Conservation (phyloP, 306 rosid species). For the Vicia faba region DNA sequence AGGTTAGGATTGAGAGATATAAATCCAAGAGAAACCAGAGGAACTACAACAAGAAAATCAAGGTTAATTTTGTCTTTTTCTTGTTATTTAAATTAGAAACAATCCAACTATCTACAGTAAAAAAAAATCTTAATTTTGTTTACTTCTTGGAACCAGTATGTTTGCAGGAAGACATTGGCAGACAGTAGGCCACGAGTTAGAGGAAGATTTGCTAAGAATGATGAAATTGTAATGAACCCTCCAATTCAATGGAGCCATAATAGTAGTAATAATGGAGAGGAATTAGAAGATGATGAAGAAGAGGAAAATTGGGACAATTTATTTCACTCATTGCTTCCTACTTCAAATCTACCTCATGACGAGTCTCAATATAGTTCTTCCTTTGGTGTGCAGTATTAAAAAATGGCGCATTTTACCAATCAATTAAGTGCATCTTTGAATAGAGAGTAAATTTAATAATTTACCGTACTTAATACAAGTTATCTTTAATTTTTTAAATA, state of each 20-base stretch:
- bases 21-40: slow-evolving; percentile 75
- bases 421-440: neutral
- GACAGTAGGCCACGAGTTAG: slow-evolving; percentile 90
- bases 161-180: slow-evolving; percentile 89
- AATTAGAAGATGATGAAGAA: slow-evolving; percentile 58
- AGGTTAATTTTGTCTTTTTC: slow-evolving; percentile 46
- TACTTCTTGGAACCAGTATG: slow-evolving; percentile 56
- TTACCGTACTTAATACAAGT: no score
- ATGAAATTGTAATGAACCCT: slow-evolving; percentile 55
- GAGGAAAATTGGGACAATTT: slow-evolving; percentile 68
- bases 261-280: slow-evolving; percentile 47
- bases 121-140: slow-evolving; percentile 26
- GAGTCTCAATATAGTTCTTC: slow-evolving; percentile 34
- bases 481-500: neutral
- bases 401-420: neutral
- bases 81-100: neutral
- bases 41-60: slow-evolving; percentile 91
- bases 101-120: neutral
- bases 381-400: slow-evolving; percentile 31
- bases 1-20: slow-evolving; percentile 79
- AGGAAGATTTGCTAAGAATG: slow-evolving; percentile 84
- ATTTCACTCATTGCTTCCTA: slow-evolving; percentile 60
- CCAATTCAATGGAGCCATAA: slow-evolving; percentile 52
- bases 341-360: slow-evolving; percentile 45
- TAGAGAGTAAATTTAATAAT: accelerated